Evolutionary conservation across 2,329 filamentous ascomycete species (phyloP), one percentile per base, ranked within the genome.

Genomic region (Pestalotiopsis sp.): DNA sequence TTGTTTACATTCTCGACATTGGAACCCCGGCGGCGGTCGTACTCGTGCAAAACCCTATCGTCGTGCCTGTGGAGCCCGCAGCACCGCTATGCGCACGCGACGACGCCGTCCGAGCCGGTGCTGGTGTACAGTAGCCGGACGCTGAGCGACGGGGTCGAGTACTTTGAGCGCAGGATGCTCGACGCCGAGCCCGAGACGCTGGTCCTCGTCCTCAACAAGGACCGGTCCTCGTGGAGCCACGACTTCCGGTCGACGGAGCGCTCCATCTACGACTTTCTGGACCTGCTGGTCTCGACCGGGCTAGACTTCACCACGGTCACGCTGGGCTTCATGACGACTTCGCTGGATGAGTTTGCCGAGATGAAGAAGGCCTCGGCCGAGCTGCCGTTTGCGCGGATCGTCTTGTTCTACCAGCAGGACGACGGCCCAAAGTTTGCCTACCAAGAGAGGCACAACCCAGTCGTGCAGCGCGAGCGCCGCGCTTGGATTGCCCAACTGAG

Each of bases 221-320:
- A 78, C 67, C 65, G 64, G 17, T 66, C 72, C 20, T 76, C 75
- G 4, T 77, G 76, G 76, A 74, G 75, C 67, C 68, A 70, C 5
- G 74, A 75, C 68, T 75, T 74, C 63, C 72, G 72, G 13, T 76
- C 75, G 17, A 76, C 74, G 41, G 68, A 70, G 52, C 71, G 75
- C 57, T 74, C 73, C n/a, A 72, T 77, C 38, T 73, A 76, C 65
- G 76, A 78, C 27, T 77, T 76, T 68, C 65, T 78, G 5, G 74
- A 75, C 20, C 71, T 76, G 49, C 69, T 78, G 27, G 67, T 75
- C 27, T 72, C 73, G 1, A 75, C 75, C 6, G 68, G 71, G 14
- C 70, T 78, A 4, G 73, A 77, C 49, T 69, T 76, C 5, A 67
- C 71, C 2, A 71, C 70, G 3, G 74, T 76, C 11, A 73, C 75